A percentile compares a stretch with the other conserved stretches of the same genome.
These are phyloP conservation scores for Globisporangium spiculum DNA, from an alignment of 352 stramenopile species.

Conservation along the genomic window DNA sequence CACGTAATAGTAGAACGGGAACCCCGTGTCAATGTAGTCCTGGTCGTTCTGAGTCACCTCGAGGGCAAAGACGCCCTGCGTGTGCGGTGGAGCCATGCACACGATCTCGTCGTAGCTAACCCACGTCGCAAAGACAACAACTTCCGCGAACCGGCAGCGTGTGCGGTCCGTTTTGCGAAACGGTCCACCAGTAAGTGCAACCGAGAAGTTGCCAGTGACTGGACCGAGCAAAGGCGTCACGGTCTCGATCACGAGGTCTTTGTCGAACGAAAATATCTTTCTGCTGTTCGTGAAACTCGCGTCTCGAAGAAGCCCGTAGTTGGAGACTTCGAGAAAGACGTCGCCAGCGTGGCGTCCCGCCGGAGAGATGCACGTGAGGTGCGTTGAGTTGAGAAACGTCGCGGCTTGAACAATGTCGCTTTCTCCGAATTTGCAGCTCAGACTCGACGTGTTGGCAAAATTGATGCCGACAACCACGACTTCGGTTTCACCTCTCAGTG, in stretches of 20 bases:
- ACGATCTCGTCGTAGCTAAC: conserved; percentile 62
- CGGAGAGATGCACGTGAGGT: conserved; percentile 73
- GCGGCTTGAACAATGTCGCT: conserved; percentile 35
- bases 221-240: conserved; percentile 80
- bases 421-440: conserved; percentile 71
- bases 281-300: conserved; percentile 39
- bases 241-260: conserved; percentile 48
- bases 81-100: conserved; percentile 76
- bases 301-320: conserved; percentile 41
- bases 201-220: conserved; percentile 83
- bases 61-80: conserved; percentile 68
- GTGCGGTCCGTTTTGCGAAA: conserved; percentile 76
- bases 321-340: conserved; percentile 67
- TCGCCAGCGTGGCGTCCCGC: conserved; percentile 28
- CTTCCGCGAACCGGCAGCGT: conserved; percentile 82
- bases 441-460: conserved; percentile 64
- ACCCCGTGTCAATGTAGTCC: conserved; percentile 75
- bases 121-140: conserved; percentile 67
- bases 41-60: conserved; percentile 91
- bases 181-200: conserved; percentile 76
- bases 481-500: conserved; percentile 76
- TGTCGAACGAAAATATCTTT: conserved; percentile 83
- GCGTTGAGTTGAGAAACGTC: conserved; percentile 57
- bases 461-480: conserved; percentile 72
- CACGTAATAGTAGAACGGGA: conserved; percentile 85